Percentiles rank a stretch among this genome's conserved stretches.
phyloP scores from a whole-genome alignment of 164 flowering plant genomes.

The Berberis vulgaris region DNA sequence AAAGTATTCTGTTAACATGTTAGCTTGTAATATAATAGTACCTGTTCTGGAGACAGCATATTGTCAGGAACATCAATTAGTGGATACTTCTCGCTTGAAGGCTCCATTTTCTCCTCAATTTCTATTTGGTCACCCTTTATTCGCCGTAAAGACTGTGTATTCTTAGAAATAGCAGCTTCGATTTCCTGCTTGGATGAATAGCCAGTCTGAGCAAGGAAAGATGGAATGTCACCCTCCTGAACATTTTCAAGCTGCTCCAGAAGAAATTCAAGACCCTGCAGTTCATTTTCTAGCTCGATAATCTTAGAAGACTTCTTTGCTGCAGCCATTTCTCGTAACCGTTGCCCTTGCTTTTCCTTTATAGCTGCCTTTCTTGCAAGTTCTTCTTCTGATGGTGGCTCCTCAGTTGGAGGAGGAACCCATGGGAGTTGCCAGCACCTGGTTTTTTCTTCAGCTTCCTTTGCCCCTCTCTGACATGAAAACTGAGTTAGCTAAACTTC shows the following conservation, averaged over 20 bases:
- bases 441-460: constrained; percentile 80
- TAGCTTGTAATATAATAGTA: constrained; percentile 5
- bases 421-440: constrained; percentile 95
- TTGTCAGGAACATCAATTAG: constrained; percentile 67
- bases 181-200: constrained; percentile 76
- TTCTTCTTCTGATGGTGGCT: constrained; percentile 87
- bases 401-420: constrained; percentile 75
- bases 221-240: constrained; percentile 42
- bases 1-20: too few relatives aligned
- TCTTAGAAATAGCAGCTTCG: constrained; percentile 51
- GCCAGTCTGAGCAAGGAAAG: constrained; percentile 67
- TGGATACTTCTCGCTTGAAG: constrained; percentile 58
- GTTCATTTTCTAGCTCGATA: constrained; percentile 75
- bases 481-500: neutral
- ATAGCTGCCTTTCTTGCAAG: constrained; percentile 90
- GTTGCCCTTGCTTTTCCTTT: constrained; percentile 87
- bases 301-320: constrained; percentile 79
- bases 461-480: constrained; percentile 55
- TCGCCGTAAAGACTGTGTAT: constrained; percentile 61
- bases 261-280: constrained; percentile 72
- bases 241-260: constrained; percentile 61
- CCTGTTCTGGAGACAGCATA: constrained; percentile 87
- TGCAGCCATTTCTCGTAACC: constrained; percentile 94
- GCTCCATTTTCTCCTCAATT: constrained; percentile 57
- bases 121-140: constrained; percentile 61